phyloP scores from a whole-genome alignment of 306 rosid genomes.

The Vicia villosa region DNA sequence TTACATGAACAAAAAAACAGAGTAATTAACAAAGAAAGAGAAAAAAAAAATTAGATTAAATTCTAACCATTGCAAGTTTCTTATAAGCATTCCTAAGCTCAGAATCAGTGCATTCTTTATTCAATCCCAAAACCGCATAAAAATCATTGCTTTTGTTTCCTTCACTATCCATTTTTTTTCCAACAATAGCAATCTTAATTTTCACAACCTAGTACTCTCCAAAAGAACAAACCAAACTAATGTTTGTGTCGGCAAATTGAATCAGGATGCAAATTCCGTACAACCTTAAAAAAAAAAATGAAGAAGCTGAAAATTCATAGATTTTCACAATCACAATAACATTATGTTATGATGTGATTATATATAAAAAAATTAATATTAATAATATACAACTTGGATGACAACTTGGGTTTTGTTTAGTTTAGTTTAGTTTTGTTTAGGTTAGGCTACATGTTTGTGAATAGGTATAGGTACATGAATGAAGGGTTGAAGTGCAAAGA shows the following conservation, averaged over 20 bases:
- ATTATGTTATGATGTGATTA: neutral
- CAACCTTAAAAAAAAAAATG: conserved; percentile 11
- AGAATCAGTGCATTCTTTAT: conserved; percentile 72
- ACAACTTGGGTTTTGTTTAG: conserved; percentile 26
- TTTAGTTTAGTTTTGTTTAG: too few species aligned
- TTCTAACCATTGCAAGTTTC: conserved; percentile 88
- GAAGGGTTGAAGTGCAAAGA: conserved; percentile 14
- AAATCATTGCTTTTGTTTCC: conserved; percentile 62
- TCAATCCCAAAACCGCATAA: conserved; percentile 73
- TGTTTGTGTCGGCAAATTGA: conserved; percentile 65
- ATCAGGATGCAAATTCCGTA: conserved; percentile 24
- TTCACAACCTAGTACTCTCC: conserved; percentile 26
- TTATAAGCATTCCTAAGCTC: conserved; percentile 83
- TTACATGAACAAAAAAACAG: neutral
- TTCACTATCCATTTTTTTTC: conserved; percentile 53
- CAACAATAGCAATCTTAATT: conserved; percentile 10
- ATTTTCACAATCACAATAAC: neutral
- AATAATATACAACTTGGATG: conserved; percentile 19
- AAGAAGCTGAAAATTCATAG: conserved; percentile 7
- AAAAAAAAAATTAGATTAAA: conserved; percentile 3
- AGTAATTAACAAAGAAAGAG: neutral
- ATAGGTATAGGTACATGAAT: conserved; percentile 35
- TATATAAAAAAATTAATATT: neutral
- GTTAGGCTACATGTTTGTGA: conserved; percentile 35
- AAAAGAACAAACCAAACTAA: conserved; percentile 36